Percentiles rank a stretch among this genome's conserved stretches.
These are phyloP conservation scores for Glaciozyma martinii DNA, from an alignment of 768 basidiomycete species.

Conservation along the genomic window DNA sequence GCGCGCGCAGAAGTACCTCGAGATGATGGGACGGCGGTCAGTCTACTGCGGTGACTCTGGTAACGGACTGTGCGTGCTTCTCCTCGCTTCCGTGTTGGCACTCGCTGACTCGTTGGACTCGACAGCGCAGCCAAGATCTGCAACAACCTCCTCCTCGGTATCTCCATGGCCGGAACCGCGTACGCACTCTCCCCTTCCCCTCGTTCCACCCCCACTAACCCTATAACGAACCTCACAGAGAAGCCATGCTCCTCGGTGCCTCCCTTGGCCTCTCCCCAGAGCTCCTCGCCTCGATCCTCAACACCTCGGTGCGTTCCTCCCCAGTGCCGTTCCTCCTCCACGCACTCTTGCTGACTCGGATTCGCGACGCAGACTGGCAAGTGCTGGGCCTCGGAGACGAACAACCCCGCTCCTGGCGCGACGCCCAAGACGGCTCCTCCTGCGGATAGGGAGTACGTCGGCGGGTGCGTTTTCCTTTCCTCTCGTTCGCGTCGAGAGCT, in stretches of 20 bases:
- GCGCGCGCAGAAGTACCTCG: slow-evolving; percentile 52
- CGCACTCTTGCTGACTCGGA: too few species aligned
- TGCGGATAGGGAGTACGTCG: slow-evolving; percentile 71
- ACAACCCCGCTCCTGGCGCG: slow-evolving; percentile 75
- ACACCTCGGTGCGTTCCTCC: slow-evolving; percentile 45
- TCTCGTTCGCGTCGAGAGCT: background rate
- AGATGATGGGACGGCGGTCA: slow-evolving; percentile 68
- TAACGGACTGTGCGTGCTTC: slow-evolving; percentile 49
- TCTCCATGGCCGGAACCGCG: slow-evolving; percentile 39
- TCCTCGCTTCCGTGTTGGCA: background rate
- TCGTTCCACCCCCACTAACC: background rate
- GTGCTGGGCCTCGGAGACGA: slow-evolving; percentile 43
- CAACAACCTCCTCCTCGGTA: slow-evolving; percentile 65
- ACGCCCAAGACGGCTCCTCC: slow-evolving; percentile 59
- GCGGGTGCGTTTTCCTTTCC: slow-evolving; percentile 48
- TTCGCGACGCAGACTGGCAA: slow-evolving; percentile 29
- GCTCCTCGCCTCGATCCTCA: slow-evolving; percentile 71
- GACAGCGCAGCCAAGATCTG: slow-evolving; percentile 69
- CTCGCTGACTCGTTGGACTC: background rate
- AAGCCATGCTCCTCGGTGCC: slow-evolving; percentile 80
- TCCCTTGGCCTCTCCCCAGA: slow-evolving; percentile 68
- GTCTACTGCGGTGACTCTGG: slow-evolving; percentile 78
- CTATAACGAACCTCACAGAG: slow-evolving; percentile 35
- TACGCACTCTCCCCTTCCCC: background rate
- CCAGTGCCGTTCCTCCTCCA: background rate